Evolutionary conservation across 306 rosid genomes (phyloP).

Genomic region (Acacia melanoxylon): DNA sequence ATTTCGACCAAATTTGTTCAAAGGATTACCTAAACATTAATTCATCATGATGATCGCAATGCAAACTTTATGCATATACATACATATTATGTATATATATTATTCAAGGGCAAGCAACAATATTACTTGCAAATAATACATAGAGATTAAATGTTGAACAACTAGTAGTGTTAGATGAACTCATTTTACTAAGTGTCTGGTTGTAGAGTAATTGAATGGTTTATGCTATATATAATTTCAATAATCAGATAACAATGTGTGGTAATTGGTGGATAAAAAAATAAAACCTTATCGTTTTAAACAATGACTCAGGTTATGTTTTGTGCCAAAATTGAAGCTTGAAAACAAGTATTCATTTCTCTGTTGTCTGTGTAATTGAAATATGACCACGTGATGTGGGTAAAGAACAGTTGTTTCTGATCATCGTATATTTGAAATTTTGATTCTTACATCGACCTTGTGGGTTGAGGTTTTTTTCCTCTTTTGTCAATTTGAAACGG

Average conservation of each 20-base stretch:
- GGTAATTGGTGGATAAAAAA: too few relatives aligned
- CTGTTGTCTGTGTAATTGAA: slow-evolving; percentile 9
- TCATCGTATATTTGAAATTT: neutral
- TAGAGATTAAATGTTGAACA: neutral
- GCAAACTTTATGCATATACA: neutral
- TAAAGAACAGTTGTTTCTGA: neutral
- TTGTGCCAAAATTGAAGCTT: neutral
- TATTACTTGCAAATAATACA: neutral
- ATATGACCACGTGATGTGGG: neutral
- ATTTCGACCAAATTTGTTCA: neutral
- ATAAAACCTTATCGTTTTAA: too few relatives aligned
- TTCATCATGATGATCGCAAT: neutral
- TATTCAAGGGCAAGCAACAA: neutral
- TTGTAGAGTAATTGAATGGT: neutral
- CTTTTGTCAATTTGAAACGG: neutral
- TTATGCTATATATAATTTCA: too few relatives aligned
- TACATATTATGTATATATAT: neutral
- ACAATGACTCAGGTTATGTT: neutral
- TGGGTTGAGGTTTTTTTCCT: neutral
- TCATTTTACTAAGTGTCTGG: neutral
- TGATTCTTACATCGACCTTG: neutral
- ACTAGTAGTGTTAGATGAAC: neutral
- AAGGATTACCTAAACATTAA: neutral
- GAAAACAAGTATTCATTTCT: neutral
- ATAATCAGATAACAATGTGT: too few relatives aligned